A percentile compares a stretch with the other conserved stretches of the same genome.
Conservation (phyloP, 2,329 filamentous ascomycete species). For the Penicillium glabrum region DNA sequence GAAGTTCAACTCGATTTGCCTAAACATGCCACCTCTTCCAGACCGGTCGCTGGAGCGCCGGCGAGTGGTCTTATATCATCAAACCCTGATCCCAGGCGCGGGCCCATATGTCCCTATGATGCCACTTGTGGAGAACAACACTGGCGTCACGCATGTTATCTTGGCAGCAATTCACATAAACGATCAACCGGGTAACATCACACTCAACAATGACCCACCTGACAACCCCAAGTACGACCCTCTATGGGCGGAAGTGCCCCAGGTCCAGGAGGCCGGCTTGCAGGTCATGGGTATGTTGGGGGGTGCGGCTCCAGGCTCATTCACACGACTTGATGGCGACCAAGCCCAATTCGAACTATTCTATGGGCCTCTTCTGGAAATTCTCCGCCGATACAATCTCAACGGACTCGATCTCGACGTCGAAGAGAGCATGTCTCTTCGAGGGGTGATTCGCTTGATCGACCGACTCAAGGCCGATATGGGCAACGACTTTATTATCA, state of each 20-base stretch:
- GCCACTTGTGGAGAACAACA: conserved; percentile 59
- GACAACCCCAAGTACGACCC: conserved; percentile 65
- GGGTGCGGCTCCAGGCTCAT: conserved; percentile 77
- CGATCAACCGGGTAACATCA: conserved; percentile 63
- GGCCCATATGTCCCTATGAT: conserved; percentile 61
- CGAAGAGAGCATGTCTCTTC: conserved; percentile 71
- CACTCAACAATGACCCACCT: conserved; percentile 77
- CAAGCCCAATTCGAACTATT: conserved; percentile 67
- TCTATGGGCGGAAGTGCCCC: conserved; percentile 75
- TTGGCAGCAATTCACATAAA: conserved; percentile 86
- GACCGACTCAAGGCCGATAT: conserved; percentile 60
- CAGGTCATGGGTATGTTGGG: conserved; percentile 86
- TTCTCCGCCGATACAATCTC: conserved; percentile 62
- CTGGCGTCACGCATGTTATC: conserved; percentile 76
- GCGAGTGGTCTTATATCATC: conserved; percentile 57
- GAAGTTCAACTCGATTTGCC: not conserved
- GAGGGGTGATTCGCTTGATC: conserved; percentile 65
- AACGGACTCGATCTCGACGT: conserved; percentile 77
- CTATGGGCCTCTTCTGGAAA: conserved; percentile 66
- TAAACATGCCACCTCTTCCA: conserved; percentile 41
- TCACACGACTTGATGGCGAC: conserved; percentile 59
- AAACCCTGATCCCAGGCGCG: conserved; percentile 60
- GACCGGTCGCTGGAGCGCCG: conserved; percentile 25
- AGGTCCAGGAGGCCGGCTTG: conserved; percentile 71
- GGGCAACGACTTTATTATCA: conserved; percentile 66